A percentile compares a stretch with the other conserved stretches of the same genome.
phyloP scores from a whole-genome alignment of 2,329 filamentous ascomycete genomes.

The Fusarium tupiense region DNA sequence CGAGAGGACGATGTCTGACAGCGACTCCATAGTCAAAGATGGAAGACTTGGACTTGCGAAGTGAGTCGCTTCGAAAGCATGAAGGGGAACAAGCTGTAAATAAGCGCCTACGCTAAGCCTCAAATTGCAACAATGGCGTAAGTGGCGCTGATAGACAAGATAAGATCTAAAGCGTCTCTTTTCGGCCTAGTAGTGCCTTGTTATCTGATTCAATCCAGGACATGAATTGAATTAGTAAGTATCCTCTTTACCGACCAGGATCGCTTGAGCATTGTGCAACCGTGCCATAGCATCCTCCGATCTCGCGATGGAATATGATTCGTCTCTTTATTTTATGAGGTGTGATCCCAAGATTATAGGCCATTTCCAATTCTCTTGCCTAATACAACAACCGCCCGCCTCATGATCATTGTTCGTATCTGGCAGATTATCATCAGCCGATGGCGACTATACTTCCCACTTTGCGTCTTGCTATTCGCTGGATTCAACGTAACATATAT shows the following conservation, averaged over 20 bases:
- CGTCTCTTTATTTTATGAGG: too few relatives aligned
- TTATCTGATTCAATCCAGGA: not conserved
- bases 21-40: fast-evolving
- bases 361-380: not conserved
- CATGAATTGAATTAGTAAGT: too few relatives aligned
- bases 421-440: not conserved
- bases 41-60: fast-evolving
- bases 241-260: not conserved
- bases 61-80: fast-evolving
- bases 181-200: not conserved
- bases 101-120: not conserved
- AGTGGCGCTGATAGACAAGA: not conserved
- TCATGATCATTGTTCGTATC: not conserved
- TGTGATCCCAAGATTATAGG: too few relatives aligned
- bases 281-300: too few relatives aligned
- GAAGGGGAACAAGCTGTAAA: too few relatives aligned
- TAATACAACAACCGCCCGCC: not conserved
- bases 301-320: too few relatives aligned
- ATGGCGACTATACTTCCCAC: too few relatives aligned
- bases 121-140: too few relatives aligned
- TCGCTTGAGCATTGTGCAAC: too few relatives aligned
- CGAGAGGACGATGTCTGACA: fast-evolving
- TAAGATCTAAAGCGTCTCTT: not conserved
- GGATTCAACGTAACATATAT: fast-evolving
- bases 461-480: not conserved